Evolutionary conservation across 345 rosid genomes (phyloP).

Genomic region (Lagerstroemia speciosa): DNA sequence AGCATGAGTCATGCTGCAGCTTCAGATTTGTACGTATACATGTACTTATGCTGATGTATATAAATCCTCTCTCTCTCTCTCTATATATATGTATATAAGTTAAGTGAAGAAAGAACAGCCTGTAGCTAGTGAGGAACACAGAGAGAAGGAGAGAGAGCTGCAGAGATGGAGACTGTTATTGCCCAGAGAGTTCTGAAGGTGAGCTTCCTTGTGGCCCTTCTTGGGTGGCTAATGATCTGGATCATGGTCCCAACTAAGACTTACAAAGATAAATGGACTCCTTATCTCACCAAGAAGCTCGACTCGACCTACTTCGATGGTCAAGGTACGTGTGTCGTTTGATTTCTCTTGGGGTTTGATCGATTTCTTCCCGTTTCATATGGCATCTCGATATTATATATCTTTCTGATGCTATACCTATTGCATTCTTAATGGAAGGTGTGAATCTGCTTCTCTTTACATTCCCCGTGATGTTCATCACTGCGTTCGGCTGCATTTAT

Average conservation of each 20-base stretch:
- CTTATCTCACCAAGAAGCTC: slow-evolving; percentile 25
- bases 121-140: not conserved
- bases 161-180: not conserved
- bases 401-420: slow-evolving; percentile 1
- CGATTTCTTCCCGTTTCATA: not conserved
- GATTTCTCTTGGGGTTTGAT: not conserved
- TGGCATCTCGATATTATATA: not conserved
- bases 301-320: slow-evolving; percentile 40
- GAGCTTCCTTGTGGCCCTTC: slow-evolving; percentile 15
- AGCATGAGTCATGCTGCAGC: slow-evolving; percentile 11
- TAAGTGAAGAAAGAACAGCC: too few species aligned
- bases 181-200: not conserved
- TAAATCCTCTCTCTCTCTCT: not conserved
- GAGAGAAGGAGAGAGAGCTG: not conserved
- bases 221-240: slow-evolving; percentile 65
- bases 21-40: not conserved
- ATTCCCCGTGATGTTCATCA: slow-evolving; percentile 50
- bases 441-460: slow-evolving; percentile 49
- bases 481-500: slow-evolving; percentile 46
- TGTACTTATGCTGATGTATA: not conserved
- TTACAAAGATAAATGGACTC: slow-evolving; percentile 32
- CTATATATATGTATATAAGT: not conserved
- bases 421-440: slow-evolving; percentile 32
- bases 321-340: slow-evolving; percentile 28
- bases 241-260: slow-evolving; percentile 53